Evolutionary conservation across 2,329 filamentous ascomycete genomes (phyloP), one percentile per base, ranked within the genome.

Genomic region (Aspergillus ibericus): DNA sequence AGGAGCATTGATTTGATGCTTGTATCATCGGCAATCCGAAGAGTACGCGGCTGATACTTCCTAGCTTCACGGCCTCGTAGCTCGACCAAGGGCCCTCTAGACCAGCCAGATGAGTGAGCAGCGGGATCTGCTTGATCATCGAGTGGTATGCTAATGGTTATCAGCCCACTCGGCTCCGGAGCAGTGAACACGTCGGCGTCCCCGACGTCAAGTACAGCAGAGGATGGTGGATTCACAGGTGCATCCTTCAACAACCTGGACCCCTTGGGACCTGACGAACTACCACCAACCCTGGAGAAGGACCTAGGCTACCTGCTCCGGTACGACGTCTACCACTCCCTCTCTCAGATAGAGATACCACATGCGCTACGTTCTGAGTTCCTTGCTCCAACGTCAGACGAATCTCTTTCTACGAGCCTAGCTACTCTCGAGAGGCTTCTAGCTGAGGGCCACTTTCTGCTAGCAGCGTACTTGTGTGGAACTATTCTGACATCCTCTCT

Each of bases 241-340:
- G 66, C 65, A 60, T 70, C 71, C 22, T 72, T 72, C 47, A 69
- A 63, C 36, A 68, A 68, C 58, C 68, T 77, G 57, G 72, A 79
- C 53, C 70, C 72, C 22, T 61, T 75, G 27, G 66, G 67, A 57
- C 61, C 71, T 66, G 66, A 68, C 56, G 66, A 73, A 16, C 62
- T 75, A 51, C 59, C 72, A 46, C 72, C 78, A 57, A 67, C 76
- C 10, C 72, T 80, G n/a, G 74, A 79, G 35, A 89, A 90, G 68
- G 89, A 96, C 77, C 90, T 96, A 65, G 86, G 88, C 16, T 93
- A 89, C 72, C 86, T 97, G 47, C 84, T 95, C 10, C 85, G 88
- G 18, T 88, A 91, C 3, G 86, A 91, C 63, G 88, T 93, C 56
- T 97, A 93, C 78, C 93, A 96, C 71, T 86, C 89, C 1, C 81